A percentile compares a stretch with the other conserved stretches of the same genome.
phyloP scores from a whole-genome alignment of 768 basidiomycete species.

The Suillus bovinus region DNA sequence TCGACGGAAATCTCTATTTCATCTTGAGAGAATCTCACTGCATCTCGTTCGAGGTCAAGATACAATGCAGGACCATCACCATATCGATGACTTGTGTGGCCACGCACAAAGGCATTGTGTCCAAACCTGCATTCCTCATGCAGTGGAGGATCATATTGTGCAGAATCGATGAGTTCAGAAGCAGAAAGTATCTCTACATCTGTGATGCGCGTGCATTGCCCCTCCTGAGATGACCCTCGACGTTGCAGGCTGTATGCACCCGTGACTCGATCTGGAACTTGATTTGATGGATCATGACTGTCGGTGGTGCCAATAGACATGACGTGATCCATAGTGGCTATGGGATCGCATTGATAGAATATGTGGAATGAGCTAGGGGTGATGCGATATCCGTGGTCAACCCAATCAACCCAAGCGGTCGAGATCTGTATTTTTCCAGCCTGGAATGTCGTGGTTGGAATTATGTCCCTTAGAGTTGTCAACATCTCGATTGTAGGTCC shows the following conservation, averaged over 20 bases:
- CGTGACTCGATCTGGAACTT: background rate
- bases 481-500: too few relatives aligned
- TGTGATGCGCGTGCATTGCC: too few relatives aligned
- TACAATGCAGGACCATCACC: background rate
- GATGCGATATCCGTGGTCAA: background rate
- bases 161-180: background rate
- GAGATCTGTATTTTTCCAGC: background rate
- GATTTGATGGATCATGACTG: background rate
- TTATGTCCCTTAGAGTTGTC: background rate
- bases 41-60: background rate
- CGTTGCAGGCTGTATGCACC: background rate
- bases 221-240: rapidly evolving
- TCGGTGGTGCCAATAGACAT: background rate
- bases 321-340: background rate
- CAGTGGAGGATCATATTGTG: background rate
- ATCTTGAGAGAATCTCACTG: background rate
- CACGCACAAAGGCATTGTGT: background rate
- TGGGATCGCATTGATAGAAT: background rate
- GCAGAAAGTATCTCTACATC: background rate
- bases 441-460: background rate
- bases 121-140: background rate
- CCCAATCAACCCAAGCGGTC: background rate
- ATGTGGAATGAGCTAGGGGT: background rate
- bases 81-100: background rate
- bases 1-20: background rate